Evolutionary conservation across 164 flowering plant species (phyloP), one percentile per base, ranked within the genome.

Genomic region (Cinnamomum chago): DNA sequence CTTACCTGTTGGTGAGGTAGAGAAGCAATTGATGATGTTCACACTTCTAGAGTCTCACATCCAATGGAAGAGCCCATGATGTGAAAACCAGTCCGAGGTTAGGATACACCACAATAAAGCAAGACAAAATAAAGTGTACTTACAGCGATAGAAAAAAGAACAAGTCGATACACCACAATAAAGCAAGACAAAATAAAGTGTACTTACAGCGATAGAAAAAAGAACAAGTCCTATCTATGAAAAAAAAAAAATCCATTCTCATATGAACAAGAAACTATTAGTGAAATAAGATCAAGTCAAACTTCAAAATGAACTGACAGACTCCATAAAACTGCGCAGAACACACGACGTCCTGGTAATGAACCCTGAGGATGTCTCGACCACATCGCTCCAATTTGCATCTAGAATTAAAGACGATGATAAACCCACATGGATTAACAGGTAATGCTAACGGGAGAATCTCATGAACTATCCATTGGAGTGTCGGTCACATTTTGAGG

Each of bases 401-500:
- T 5, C 23, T 12, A 64, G 28, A 25, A 28, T 9, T 15, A 30
- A 17, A 25, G n/a, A 17, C 2, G 22, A 28, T 20, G 20, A 67
- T 30, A 30, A 30, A 30, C 13, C 23, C 15, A 28, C 10, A 30
- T 5, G 15, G 69, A 25, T 15, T 30, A 25, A 35, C 67, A 23
- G 5, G 15, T 14, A 67, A 12, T 60, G 55, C 15, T 27, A 24
- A 27, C 5, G 35, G 14, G 40, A 11, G 50, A 55, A 60, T 50
- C 23, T 86, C 76, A 87, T 18, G 84, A 78, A 73, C 87, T 77
- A 47, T 81, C 90, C 87, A 85, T 85, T n/a, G 81, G 62, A 3
- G 76, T 76, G 79, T 87, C 86, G 33, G 71, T 78, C 18, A 66
- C 78, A 72, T 74, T 83, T 28, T 81, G 62, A 58, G 81, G 78